Evolutionary conservation across 225 moss, liverwort and hornwort genomes (phyloP), one percentile per base, ranked within the genome.

Genomic region (Bryum argenteum): DNA sequence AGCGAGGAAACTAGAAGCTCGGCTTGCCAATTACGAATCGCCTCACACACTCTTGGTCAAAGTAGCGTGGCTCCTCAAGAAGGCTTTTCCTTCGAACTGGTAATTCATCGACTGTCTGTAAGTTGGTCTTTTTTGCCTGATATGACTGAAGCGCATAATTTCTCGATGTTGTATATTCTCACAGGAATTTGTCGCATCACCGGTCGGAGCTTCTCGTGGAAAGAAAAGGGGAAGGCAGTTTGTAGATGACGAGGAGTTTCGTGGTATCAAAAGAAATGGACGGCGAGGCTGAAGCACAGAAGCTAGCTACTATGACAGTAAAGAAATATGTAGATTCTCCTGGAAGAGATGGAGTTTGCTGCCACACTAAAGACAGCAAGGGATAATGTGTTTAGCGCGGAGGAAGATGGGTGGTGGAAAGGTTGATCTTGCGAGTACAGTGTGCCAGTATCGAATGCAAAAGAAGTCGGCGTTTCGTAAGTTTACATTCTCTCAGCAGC

Each of bases 401-500:
- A 83, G 70, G 79, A 64, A 48, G 73, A 69, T 63, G 50, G 17
- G 23, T 63, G 42, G n/a, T 59, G 33, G 71, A 59, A 14, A 14
- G 24, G 6, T 47, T 69, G 56, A 65, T 69, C 79, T 40, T 55
- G 50, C 33, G 64, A 69, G 45, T 79, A 76, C 63, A 22, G 19
- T 58, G 38, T 77, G 63, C 89, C 89, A 26, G 66, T 89, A 43
- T 86, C 85, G 63, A 91, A 91, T 47, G 78, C 91, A 53, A 94
- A 87, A 89, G 53, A 91, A 91, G 65, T 93, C 89, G 28, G 88
- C 88, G 18, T 91, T 91, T 61, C 80, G 83, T 15, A 87, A 91
- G 28, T 91, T 89, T 87, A 56, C 89, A 91, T 57, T 82, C 80
- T 39, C 82, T 93, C 9, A 89, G 83, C 82, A 93, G 93, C 91